Conservation (phyloP, 352 stramenopile genomes). For the Phytophthora podocarpi region DNA sequence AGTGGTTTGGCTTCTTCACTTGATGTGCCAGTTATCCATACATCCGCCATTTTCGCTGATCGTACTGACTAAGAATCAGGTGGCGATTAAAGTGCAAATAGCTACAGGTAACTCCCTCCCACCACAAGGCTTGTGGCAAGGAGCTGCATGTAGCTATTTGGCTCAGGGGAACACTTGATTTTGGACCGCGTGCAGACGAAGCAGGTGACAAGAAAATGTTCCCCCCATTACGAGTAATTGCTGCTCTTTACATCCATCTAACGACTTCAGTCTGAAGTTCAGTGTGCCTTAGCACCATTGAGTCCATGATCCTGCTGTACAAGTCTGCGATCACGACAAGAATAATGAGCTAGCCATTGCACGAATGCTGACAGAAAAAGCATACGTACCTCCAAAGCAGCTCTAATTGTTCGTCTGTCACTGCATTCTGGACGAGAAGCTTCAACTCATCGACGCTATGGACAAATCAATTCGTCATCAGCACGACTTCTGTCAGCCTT, state of each 20-base stretch:
- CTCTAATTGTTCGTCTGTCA: constrained; percentile 49
- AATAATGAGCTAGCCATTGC: not conserved
- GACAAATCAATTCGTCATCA: constrained; percentile 7
- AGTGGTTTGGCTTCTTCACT: too few species aligned
- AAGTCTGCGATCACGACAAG: constrained; percentile 10
- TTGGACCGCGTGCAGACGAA: not conserved
- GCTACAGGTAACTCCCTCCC: not conserved
- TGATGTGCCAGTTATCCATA: not conserved
- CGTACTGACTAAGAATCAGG: not conserved
- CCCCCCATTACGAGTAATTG: not conserved
- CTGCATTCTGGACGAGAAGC: constrained; percentile 36
- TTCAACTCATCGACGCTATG: constrained; percentile 46
- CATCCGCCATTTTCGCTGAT: too few species aligned
- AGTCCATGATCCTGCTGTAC: constrained; percentile 39
- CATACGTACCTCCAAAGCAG: constrained; percentile 49
- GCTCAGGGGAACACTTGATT: not conserved
- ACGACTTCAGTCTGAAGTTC: too few species aligned
- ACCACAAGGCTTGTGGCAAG: too few species aligned
- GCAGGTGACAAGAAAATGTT: not conserved
- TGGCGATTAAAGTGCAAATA: not conserved
- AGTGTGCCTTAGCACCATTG: too few species aligned
- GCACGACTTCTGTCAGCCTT: not conserved
- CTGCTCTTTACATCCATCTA: not conserved
- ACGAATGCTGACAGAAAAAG: not conserved
- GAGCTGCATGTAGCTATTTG: too few species aligned